Percentiles rank a stretch among this genome's conserved stretches.
phyloP scores from a whole-genome alignment of 129 eudicot species.

The Rutidosis leptorrhynchoides region DNA sequence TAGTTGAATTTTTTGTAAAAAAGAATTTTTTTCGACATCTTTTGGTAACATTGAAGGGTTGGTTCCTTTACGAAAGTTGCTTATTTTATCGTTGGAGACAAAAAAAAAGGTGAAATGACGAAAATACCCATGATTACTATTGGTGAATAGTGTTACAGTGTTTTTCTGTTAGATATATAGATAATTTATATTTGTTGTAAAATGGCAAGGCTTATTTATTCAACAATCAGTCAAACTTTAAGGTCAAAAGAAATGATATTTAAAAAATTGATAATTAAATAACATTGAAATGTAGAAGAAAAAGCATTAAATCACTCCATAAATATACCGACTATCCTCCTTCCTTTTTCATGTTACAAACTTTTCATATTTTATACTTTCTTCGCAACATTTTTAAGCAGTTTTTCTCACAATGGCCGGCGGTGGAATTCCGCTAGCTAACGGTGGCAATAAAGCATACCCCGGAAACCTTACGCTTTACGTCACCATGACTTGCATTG shows the following conservation, averaged over 20 bases:
- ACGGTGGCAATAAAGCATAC: slow-evolving; percentile 44
- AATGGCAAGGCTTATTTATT: too few relatives aligned
- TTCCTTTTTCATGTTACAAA: slow-evolving; percentile 1
- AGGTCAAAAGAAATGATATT: background rate
- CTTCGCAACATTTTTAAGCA: background rate
- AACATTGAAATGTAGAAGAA: background rate
- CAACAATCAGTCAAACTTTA: too few relatives aligned
- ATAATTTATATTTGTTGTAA: too few relatives aligned
- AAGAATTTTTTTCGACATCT: too few relatives aligned
- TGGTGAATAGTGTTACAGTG: too few relatives aligned
- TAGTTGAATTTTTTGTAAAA: too few relatives aligned
- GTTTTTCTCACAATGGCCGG: slow-evolving; percentile 50
- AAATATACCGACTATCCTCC: background rate
- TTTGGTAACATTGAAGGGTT: too few relatives aligned
- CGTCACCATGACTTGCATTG: slow-evolving; percentile 62
- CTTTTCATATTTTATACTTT: background rate
- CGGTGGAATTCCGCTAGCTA: slow-evolving; percentile 38
- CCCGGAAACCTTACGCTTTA: slow-evolving; percentile 68
- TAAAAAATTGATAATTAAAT: background rate
- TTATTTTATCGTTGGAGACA: too few relatives aligned
- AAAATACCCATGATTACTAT: too few relatives aligned
- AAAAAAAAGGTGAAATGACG: too few relatives aligned
- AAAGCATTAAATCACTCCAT: background rate
- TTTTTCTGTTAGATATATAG: too few relatives aligned
- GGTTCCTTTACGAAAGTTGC: too few relatives aligned